Base-by-base conservation (phyloP, 805 yeast species). In the Diddensiella santjacobensis region DNA sequence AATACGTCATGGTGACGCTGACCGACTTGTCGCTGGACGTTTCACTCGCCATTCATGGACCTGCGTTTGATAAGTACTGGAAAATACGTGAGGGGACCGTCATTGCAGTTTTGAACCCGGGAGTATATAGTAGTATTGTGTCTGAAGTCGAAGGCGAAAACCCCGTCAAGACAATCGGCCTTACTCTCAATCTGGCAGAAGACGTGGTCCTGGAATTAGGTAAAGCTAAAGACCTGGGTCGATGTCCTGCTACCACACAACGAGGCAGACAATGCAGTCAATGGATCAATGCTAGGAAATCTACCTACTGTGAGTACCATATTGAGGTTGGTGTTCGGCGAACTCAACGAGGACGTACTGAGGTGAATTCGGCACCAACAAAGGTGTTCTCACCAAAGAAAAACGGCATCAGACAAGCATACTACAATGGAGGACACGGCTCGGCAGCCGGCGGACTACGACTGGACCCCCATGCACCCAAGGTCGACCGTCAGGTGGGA, bases 81-180 rank as follows among this genome's bases (percentile, higher is more conserved):
- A 87, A 84, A 53, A 58, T 89, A 2, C 70, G 79, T 45, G 71
- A 80, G 1, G 97, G 98, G 0, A 88, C 85, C 51, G 65, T 90
- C 0, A 65, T 90, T 8, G 84, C 84, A 0, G 60, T 91, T 1
- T 64, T 90, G 45, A 91, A 90, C 59, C 97, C 99, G 0, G 69
- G 68, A 1, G 69, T 88, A 4, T 77, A 58, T 46, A 72, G 15
- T 61, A 67, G 66, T 60, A 58, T 51, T 64, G 62, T 31, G 61
- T 53, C 41, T 40, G 38, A 35, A 17, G 38, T n/a, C 6, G 13
- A 13, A 26, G 15, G 20, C 15, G 20, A 15, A 17, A 17, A 8
- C 18, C 49, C 71, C 10, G 49, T 64, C 11, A 64, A 62, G 44
- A 66, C 75, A 0, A 84, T 87, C 60, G 79, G 77, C 20, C 62